A percentile compares a stretch with the other conserved stretches of the same genome.
Conservation (phyloP, 768 basidiomycete species). For the Exsudoporus frostii region DNA sequence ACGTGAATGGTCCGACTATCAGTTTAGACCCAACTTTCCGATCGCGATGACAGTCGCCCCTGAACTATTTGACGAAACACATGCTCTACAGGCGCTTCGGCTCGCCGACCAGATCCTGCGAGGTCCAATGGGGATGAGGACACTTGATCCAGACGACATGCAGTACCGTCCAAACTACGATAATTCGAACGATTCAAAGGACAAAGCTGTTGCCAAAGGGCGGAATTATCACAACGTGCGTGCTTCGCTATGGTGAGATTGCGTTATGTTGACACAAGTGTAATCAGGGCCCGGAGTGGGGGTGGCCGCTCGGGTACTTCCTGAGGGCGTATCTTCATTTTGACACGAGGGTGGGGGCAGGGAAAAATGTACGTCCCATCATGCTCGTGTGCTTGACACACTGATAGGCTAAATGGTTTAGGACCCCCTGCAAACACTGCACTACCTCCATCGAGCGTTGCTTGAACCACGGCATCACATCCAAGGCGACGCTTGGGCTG, state of each 20-base stretch:
- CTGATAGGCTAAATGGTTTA: conserved; percentile 28
- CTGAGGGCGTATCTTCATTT: conserved; percentile 90
- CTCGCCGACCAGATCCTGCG: conserved; percentile 79
- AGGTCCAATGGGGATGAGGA: conserved; percentile 95
- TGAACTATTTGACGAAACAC: conserved; percentile 80
- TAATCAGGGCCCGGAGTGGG: conserved; percentile 85
- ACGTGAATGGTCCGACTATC: conserved; percentile 97
- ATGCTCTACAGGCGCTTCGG: conserved; percentile 75
- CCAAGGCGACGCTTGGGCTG: conserved; percentile 82
- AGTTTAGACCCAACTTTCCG: conserved; percentile 89
- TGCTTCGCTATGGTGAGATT: conserved; percentile 2
- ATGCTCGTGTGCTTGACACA: background rate
- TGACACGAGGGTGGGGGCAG: conserved; percentile 64
- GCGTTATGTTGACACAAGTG: conserved; percentile 12
- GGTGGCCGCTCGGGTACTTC: conserved; percentile 95
- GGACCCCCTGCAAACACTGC: conserved; percentile 70
- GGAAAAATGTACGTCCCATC: conserved; percentile 55
- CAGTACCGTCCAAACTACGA: conserved; percentile 93
- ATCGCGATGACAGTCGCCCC: conserved; percentile 97
- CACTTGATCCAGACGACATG: conserved; percentile 80
- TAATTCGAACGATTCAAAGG: conserved; percentile 89
- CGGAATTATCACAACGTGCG: conserved; percentile 89
- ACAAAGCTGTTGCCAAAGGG: conserved; percentile 84
- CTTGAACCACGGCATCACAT: conserved; percentile 72
- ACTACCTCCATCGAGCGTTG: conserved; percentile 74